Evolutionary conservation across 305 asterid genomes (phyloP), one percentile per base, ranked within the genome.

Genomic region (Stenogyne calaminthoides): DNA sequence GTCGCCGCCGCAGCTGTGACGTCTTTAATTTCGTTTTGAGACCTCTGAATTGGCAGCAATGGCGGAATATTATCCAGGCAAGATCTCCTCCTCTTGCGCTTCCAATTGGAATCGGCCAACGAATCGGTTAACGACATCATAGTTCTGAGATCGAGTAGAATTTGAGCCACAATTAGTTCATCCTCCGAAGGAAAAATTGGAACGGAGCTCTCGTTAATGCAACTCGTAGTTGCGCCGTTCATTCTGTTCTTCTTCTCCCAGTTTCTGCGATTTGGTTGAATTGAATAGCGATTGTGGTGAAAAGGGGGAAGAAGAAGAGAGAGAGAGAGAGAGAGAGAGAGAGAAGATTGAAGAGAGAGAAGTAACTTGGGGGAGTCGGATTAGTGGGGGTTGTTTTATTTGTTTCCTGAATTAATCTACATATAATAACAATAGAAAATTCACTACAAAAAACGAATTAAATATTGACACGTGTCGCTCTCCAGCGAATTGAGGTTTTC

Each of bases 61-160:
- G 58, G 74, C 40, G 82, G 75, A 42, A 67, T 34, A 6, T 64
- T 27, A 12, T 14, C 59, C n/a, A 66, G 37, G 72, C 71, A 63
- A 62, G 92, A 85, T 83, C 92, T 87, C 80, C 62, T 72, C 52
- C 74, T 77, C 75, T 29, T 70, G 16, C 72, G 8, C 2, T 64
- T 77, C 93, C 93, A 85, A 10, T 59, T 67, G 78, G 36, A 79
- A 14, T 39, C 9, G 10, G 47, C 4, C 19, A 64, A 10, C 11
- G 46, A 73, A 40, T 77, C 79, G 0, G 80, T 67, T n/a, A 66
- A 32, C 1, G 60, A 22, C 14, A 56, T 14, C 25, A 76, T 5
- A 12, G 55, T 47, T 25, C 9, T 63, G 20, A 88, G 81, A 72
- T 81, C 74, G 76, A 86, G 72, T 20, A 88, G 80, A 64, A 81